Evolutionary conservation across 768 basidiomycete genomes (phyloP).

Genomic region (Chalciporus chontae): DNA sequence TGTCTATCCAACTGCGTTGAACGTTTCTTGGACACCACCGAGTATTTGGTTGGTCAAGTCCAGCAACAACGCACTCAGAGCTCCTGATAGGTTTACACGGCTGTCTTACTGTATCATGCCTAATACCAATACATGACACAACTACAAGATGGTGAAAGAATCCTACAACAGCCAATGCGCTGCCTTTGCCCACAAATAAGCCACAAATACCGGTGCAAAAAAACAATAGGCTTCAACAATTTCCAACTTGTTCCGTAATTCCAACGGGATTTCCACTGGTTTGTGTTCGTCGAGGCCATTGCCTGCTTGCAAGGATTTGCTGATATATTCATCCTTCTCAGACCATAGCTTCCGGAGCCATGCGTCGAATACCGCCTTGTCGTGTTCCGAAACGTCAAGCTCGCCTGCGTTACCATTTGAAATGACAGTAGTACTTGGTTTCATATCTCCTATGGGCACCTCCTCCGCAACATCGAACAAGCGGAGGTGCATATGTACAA

Average conservation of each 20-base stretch:
- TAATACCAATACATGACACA: neutral
- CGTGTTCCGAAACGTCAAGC: slow-evolving; percentile 52
- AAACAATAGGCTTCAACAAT: slow-evolving; percentile 67
- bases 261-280: slow-evolving; percentile 55
- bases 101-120: neutral
- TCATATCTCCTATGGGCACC: slow-evolving; percentile 65
- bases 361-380: slow-evolving; percentile 65
- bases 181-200: slow-evolving; percentile 46
- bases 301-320: slow-evolving; percentile 55
- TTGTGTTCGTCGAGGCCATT: slow-evolving; percentile 34
- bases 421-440: slow-evolving; percentile 31
- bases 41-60: slow-evolving; percentile 74
- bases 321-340: slow-evolving; percentile 79
- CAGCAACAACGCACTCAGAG: slow-evolving; percentile 39
- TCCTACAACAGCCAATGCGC: slow-evolving; percentile 19
- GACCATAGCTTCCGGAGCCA: slow-evolving; percentile 85
- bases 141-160: slow-evolving; percentile 6
- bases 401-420: slow-evolving; percentile 33
- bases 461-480: slow-evolving; percentile 64
- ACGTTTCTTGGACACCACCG: slow-evolving; percentile 82
- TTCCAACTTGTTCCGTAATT: slow-evolving; percentile 52
- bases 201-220: slow-evolving; percentile 55
- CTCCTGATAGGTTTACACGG: neutral
- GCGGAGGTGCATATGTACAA: slow-evolving; percentile 84
- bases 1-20: slow-evolving; percentile 91